Evolutionary conservation across 495 filamentous ascomycete species (phyloP).

Genomic region (Coniosporium apollinis): DNA sequence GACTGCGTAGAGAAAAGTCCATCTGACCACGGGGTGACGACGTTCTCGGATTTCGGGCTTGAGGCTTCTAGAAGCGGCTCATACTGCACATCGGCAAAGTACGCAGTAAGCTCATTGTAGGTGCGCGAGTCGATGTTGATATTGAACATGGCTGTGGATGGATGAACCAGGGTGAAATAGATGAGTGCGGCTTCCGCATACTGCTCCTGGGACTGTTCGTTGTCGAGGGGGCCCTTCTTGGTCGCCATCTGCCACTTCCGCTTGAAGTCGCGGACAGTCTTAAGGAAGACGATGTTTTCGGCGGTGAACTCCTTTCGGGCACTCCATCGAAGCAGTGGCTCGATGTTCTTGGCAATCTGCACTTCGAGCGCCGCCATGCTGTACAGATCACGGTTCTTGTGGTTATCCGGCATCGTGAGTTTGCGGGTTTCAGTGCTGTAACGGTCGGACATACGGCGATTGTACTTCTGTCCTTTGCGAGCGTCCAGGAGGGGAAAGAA

Average conservation of each 20-base stretch:
- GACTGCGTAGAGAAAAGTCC: too few species aligned
- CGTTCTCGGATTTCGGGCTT: conserved; percentile 5
- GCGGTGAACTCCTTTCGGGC: conserved; percentile 20
- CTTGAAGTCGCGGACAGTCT: conserved; percentile 19
- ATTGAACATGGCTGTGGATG: conserved; percentile 17
- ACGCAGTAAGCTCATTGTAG: conserved; percentile 10
- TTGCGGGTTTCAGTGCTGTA: too few species aligned
- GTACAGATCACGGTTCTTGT: conserved; percentile 5
- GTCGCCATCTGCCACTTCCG: conserved; percentile 11
- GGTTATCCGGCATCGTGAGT: neutral
- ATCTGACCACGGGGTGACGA: too few species aligned
- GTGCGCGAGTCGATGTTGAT: conserved; percentile 22
- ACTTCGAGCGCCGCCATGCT: conserved; percentile 18
- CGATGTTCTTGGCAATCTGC: conserved; percentile 14
- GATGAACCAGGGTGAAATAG: conserved; percentile 18
- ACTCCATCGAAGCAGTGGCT: conserved; percentile 17
- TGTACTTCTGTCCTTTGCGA: too few species aligned
- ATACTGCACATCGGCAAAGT: conserved; percentile 14
- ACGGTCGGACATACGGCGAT: too few species aligned
- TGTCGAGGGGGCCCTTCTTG: neutral
- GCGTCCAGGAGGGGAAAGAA: conserved; percentile 18
- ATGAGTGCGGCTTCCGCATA: conserved; percentile 18
- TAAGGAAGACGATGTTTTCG: conserved; percentile 23
- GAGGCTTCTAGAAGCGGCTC: conserved; percentile 4
- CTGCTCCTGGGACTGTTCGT: conserved; percentile 9